Base-by-base conservation (phyloP, 2,329 filamentous ascomycete genomes). In the Penicillium sp. region DNA sequence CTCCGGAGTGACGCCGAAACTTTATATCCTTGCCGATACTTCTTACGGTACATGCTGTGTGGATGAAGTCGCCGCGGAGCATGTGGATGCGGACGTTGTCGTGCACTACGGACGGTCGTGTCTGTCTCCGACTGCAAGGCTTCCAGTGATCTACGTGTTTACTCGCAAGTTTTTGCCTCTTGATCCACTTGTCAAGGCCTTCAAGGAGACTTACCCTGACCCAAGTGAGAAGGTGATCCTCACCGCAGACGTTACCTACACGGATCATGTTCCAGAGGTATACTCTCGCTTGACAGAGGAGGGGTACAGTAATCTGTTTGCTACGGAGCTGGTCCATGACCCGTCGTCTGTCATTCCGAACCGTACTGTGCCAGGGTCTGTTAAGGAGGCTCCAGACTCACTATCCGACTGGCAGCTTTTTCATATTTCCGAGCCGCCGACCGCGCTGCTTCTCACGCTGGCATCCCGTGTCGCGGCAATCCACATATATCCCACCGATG, bases 31-130 rank as follows among this genome's bases (percentile, higher is more conserved):
- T 19, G 95, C 90, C 35, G 95, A 99, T 76, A 98, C 95, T 2
- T 97, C 94, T 2, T 99, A 98, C 78, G 96, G 95, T 63, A 90
- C 94, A 0, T 99, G 95, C 79, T 99, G 95, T 72, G 93, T 98
- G 19, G 95, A 99, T 72, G 95, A 99, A 79, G 90, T 98, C 46
- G 95, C 95, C 0, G 95, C 95, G 2, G 93, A 99, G 76, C 95
- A 99, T 75, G 90, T 92, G 17, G 86, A 92, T 70, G 93, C 95
- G 7, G 90, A 98, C 64, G 91, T 93, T 0, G 91, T 98, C 1
- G 90, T 99, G 15, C 95, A 99, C 75, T 99, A 98, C 70, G 95
- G 95, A 3, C 85, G 95, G 56, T 90, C 94, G 0, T 99, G 95
- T 73, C 83, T 99, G 26, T 97, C 93, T 7, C 94, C 94, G 0